Base-by-base conservation (phyloP, 108 stramenopile species). In the Cyclotella baltica region DNA sequence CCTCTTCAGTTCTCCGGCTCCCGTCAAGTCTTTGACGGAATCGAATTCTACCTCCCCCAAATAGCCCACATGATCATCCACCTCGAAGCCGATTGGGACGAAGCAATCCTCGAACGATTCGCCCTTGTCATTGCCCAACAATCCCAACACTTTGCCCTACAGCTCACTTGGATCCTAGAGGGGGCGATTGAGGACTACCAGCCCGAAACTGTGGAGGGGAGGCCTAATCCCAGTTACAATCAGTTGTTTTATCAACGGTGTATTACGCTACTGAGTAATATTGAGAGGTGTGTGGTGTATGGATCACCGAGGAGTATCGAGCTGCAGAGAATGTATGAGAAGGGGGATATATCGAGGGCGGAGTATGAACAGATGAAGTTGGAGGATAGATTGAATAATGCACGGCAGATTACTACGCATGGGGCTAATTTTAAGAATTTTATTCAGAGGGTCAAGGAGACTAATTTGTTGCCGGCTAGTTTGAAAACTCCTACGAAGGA, bases 21-120 rank as follows among this genome's bases (percentile, higher is more conserved):
- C 35, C 87, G 96, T 23, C 87, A 95, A 73, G 97, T 98, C 76
- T 99, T 98, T 86, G 96, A 97, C 68, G 98, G 97, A 19, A 97
- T 98, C 46, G 99, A 98, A 80, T 99, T 98, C 70, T 99, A 98
- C 84, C 90, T 99, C 53, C 99, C 99, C 25, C 99, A 99, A 85
- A 84, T 99, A 64, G 98, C 98, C 6, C 99, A 99, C 83, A 98
- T 99, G 98, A 96, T 99, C 59, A 97, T 98, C 61, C 99, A 99
- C 88, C 90, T 98, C 46, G 98, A 98, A 76, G 94, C 92, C 4
- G 90, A 96, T 62, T 95, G 96, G 97, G 96, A 95, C 30, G 93
- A 90, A 72, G 90, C 93, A 37, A 93, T 97, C 57, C 82, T 99
- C 62, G 98, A 98, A 87, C 90, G 95, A 52, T 98, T 99, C 70